phyloP scores from a whole-genome alignment of 345 rosid species.

The Lagerstroemia speciosa region DNA sequence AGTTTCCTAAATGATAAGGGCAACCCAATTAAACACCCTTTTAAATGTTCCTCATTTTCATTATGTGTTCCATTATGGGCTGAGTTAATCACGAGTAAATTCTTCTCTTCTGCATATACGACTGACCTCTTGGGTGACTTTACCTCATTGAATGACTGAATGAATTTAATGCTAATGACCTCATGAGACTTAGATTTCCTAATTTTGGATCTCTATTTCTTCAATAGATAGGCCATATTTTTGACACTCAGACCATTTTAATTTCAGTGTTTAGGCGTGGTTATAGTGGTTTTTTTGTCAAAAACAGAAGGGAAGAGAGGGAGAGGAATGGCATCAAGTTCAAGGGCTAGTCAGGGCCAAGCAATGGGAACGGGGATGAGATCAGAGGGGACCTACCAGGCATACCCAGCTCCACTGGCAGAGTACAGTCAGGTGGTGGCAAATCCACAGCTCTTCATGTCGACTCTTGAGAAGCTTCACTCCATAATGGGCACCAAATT shows the following conservation, averaged over 20 bases:
- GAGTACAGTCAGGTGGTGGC: slow-evolving; percentile 60
- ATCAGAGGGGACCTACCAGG: slow-evolving; percentile 17
- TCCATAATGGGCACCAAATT: slow-evolving; percentile 77
- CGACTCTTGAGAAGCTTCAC: slow-evolving; percentile 72
- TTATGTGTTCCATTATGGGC: background rate
- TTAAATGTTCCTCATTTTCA: background rate
- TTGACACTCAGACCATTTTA: background rate
- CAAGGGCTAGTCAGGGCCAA: slow-evolving; percentile 55
- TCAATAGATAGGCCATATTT: background rate
- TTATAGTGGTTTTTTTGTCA: slow-evolving; percentile 14
- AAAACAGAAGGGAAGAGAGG: slow-evolving; percentile 5
- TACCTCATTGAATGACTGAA: too few species aligned
- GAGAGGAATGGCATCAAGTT: slow-evolving; percentile 71
- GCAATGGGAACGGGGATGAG: slow-evolving; percentile 36
- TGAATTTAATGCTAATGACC: too few species aligned
- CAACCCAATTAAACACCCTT: background rate
- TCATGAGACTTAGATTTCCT: too few species aligned
- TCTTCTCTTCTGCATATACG: too few species aligned
- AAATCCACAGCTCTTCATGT: slow-evolving; percentile 52
- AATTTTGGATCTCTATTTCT: background rate
- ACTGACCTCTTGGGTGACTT: too few species aligned
- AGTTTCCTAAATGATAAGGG: background rate
- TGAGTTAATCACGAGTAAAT: too few species aligned
- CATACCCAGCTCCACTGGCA: slow-evolving; percentile 55
- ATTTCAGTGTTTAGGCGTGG: background rate